Base-by-base conservation (phyloP, 345 rosid genomes). In the Erodium maritimum region DNA sequence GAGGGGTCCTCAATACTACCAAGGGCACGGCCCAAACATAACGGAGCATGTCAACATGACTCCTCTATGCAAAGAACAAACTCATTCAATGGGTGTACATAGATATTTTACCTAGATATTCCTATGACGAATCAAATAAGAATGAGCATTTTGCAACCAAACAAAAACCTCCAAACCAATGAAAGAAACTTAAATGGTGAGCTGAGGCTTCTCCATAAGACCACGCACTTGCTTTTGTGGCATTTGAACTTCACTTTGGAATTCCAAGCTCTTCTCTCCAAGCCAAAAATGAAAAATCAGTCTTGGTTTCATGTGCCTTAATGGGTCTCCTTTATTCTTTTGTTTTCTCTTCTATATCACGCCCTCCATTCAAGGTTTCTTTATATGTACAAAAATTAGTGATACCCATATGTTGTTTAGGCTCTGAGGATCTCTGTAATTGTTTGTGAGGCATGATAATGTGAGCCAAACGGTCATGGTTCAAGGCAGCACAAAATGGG, bases 241-340 rank as follows among this genome's bases (percentile, higher is more conserved):
- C 46, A 52, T 22, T 51, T 58, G 33, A 52, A 34, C 6, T 37
- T 59, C 19, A 14, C 64, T 60, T 75, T 71, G 65, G 68, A 68
- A 67, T 75, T 75, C 57, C 68, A 71, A 65, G 79, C 79, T 71
- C 75, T 67, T 52, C 64, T 58, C 61, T 71, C 73, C 70, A 75
- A 67, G 56, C 63, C 21, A 25, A 24, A 17, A 22, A 50, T 48
- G 21, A 69, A 61, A 64, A 19, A 23, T 51, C 23, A 50, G 54
- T 51, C 70, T 56, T 68, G 68, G 74, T 75, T 69, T 65, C 67
- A 59, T 76, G 71, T 66, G 77, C 37, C 74, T 72, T 63, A 56
- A 57, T 71, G 66, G 58, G 33, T 63, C 37, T 63, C 69, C 76
- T 69, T 68, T 69, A 68, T 68, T 68, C 73, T 67, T 74, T 74